Evolutionary conservation across 495 filamentous ascomycete genomes (phyloP).

Genomic region (Choiromyces venosus): DNA sequence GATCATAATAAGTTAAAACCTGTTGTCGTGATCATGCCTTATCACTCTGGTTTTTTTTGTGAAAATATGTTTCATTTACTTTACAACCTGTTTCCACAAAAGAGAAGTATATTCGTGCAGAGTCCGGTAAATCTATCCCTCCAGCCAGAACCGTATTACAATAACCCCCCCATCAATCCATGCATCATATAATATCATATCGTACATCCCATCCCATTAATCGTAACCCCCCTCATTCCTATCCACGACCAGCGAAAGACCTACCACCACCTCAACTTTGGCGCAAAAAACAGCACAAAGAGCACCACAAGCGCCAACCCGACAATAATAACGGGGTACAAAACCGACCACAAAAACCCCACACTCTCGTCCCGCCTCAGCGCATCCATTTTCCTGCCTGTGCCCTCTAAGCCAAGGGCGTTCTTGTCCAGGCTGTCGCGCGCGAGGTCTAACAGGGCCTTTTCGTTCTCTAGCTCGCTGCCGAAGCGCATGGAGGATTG

Average conservation of each 20-base stretch:
- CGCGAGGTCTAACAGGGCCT: constrained; percentile 62
- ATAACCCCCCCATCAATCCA: no score
- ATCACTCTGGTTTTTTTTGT: background rate
- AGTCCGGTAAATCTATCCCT: background rate
- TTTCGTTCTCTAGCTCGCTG: constrained; percentile 64
- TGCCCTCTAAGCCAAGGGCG: constrained; percentile 64
- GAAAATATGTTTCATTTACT: background rate
- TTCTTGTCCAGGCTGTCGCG: constrained; percentile 70
- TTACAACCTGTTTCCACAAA: background rate
- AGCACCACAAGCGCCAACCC: constrained; percentile 29
- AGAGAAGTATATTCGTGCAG: background rate
- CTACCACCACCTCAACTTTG: constrained; percentile 39
- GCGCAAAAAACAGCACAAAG: constrained; percentile 36
- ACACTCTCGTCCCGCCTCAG: constrained; percentile 32
- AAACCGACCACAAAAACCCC: constrained; percentile 31
- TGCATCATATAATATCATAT: background rate
- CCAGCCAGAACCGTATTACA: background rate
- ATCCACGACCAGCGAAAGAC: no score
- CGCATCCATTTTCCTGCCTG: constrained; percentile 59
- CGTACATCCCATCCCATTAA: background rate
- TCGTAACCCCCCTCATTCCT: background rate
- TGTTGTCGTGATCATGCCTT: background rate
- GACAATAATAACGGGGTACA: constrained; percentile 35
- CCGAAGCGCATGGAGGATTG: constrained; percentile 64
- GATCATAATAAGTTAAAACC: background rate